A percentile compares a stretch with the other conserved stretches of the same genome.
Conservation (phyloP, 129 eudicot genomes). For the Erigeron canadensis region DNA sequence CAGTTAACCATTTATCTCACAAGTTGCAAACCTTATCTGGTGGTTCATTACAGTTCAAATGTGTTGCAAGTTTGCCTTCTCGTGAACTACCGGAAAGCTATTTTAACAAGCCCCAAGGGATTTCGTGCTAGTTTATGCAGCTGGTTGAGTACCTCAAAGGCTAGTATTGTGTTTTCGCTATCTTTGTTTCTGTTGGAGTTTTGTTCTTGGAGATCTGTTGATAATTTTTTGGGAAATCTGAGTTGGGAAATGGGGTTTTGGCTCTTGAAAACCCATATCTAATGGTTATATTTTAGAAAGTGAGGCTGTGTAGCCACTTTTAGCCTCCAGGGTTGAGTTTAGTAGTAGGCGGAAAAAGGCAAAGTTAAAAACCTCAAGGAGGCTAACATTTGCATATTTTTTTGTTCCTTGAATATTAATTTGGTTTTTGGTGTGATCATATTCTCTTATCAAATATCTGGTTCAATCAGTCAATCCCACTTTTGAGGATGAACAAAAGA, state of each 20-base stretch:
- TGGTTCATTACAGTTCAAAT: conserved; percentile 42
- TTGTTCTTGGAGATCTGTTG: conserved; percentile 23
- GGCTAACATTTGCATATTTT: conserved; percentile 16
- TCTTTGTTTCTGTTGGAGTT: conserved; percentile 23
- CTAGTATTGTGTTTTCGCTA: conserved; percentile 23
- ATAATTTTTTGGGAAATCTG: conserved; percentile 30
- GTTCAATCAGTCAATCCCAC: neutral
- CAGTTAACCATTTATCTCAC: neutral
- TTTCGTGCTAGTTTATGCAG: conserved; percentile 8
- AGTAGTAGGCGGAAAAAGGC: conserved; percentile 19
- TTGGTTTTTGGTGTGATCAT: too few relatives aligned
- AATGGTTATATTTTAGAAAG: conserved; percentile 14
- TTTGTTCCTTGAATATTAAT: neutral
- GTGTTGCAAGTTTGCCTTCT: conserved; percentile 52
- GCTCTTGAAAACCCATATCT: conserved; percentile 38
- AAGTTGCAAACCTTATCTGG: conserved; percentile 5
- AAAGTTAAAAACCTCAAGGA: conserved; percentile 17
- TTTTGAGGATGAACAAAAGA: neutral
- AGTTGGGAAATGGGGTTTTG: conserved; percentile 42
- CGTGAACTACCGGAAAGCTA: conserved; percentile 37
- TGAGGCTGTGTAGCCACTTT: conserved; percentile 10
- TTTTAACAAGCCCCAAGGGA: conserved; percentile 31
- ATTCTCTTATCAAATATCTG: too few relatives aligned
- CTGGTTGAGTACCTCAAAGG: conserved; percentile 16
- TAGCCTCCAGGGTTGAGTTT: conserved; percentile 19